A percentile compares a stretch with the other conserved stretches of the same genome.
Evolutionary conservation across 2,329 filamentous ascomycete genomes (phyloP).

Genomic region (Hymenotorrendiella dingleyae): DNA sequence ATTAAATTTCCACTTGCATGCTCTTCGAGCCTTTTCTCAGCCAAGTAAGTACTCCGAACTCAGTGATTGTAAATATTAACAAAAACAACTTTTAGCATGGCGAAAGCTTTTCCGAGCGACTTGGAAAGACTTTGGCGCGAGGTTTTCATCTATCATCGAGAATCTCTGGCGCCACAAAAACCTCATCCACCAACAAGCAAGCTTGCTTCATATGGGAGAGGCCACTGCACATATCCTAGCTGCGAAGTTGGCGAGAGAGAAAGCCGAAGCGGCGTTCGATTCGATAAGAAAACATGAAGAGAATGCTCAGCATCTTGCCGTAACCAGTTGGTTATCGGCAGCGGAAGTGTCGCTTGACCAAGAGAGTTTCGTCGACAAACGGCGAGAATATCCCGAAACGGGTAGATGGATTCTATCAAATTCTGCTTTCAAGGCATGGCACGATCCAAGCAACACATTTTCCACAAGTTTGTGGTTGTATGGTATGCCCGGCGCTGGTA

Average conservation of each 20-base stretch:
- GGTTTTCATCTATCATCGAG: slow-evolving; percentile 27
- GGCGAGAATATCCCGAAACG: slow-evolving; percentile 17
- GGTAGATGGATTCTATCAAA: slow-evolving; percentile 31
- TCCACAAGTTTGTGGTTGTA: slow-evolving; percentile 33
- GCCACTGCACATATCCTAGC: slow-evolving; percentile 9
- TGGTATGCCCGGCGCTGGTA: slow-evolving; percentile 37
- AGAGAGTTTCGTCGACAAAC: slow-evolving; percentile 15
- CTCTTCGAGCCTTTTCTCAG: not conserved
- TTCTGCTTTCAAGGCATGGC: slow-evolving; percentile 11
- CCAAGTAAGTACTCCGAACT: not conserved
- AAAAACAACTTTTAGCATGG: slow-evolving; percentile 22
- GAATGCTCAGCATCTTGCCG: too few species aligned
- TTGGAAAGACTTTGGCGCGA: slow-evolving; percentile 30
- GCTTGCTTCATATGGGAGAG: slow-evolving; percentile 25
- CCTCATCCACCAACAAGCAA: slow-evolving; percentile 30
- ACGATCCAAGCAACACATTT: slow-evolving; percentile 12
- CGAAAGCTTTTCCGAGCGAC: slow-evolving; percentile 29
- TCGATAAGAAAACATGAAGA: too few species aligned
- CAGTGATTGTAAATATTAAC: not conserved
- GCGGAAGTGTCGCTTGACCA: slow-evolving; percentile 5
- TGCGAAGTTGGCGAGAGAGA: slow-evolving; percentile 8
- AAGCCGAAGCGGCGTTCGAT: too few species aligned
- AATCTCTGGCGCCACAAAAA: slow-evolving; percentile 26
- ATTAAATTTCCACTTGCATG: slow-evolving; percentile 32
- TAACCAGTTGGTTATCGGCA: too few species aligned